Percentiles rank a stretch among this genome's conserved stretches.
Evolutionary conservation across 2,329 filamentous ascomycete species (phyloP).

Genomic region (Fonsecaea nubica): DNA sequence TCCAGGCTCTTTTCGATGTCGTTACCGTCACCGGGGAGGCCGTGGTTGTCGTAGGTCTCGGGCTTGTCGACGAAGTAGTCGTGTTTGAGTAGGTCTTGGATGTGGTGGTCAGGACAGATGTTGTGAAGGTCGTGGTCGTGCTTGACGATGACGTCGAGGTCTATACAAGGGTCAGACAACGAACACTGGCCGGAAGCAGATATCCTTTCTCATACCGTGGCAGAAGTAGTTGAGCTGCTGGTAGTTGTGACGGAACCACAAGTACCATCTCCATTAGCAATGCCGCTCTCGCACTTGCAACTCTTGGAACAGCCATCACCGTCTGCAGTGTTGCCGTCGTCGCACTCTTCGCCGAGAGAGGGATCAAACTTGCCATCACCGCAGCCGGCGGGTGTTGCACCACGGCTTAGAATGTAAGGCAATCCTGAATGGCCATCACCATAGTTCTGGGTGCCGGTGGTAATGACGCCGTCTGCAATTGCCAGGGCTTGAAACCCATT

Average conservation of each 20-base stretch:
- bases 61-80: background rate
- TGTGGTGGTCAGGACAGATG: background rate
- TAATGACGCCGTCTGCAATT: constrained; percentile 12
- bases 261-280: constrained; percentile 13
- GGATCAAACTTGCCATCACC: constrained; percentile 1
- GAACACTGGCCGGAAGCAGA: background rate
- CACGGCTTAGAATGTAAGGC: constrained; percentile 10
- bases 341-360: constrained; percentile 19
- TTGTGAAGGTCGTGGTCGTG: constrained; percentile 4
- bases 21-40: background rate
- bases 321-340: constrained; percentile 13
- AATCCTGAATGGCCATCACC: constrained; percentile 9
- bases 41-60: background rate
- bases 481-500: constrained; percentile 11
- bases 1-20: constrained; percentile 5
- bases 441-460: constrained; percentile 7
- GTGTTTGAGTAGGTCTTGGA: constrained; percentile 2
- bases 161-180: background rate
- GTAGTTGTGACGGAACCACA: constrained; percentile 7
- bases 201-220: background rate
- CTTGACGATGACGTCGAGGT: constrained; percentile 5
- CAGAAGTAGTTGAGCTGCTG: constrained; percentile 7
- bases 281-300: constrained; percentile 16
- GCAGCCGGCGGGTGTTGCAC: constrained; percentile 8
- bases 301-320: constrained; percentile 16